phyloP scores from a whole-genome alignment of 768 basidiomycete species.

The Boletellus sp. region DNA sequence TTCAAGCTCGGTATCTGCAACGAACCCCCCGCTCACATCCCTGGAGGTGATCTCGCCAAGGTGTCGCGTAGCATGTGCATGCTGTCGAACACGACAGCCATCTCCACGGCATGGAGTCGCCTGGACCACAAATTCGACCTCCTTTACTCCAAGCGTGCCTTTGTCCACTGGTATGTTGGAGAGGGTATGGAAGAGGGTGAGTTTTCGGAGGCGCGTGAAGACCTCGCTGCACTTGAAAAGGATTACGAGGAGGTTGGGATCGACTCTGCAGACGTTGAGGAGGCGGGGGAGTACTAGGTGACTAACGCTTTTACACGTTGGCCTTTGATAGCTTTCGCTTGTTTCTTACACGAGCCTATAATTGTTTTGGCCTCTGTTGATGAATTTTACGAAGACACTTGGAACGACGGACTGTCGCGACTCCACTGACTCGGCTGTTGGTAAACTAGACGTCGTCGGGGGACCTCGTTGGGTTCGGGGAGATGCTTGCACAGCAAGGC shows the following conservation, averaged over 20 bases:
- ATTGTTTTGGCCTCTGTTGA: constrained; percentile 26
- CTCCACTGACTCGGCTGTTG: not conserved
- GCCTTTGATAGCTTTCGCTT: not conserved
- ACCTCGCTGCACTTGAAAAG: constrained; percentile 99
- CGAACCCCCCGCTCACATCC: constrained; percentile 71
- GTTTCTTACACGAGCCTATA: constrained; percentile 27
- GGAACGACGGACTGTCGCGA: constrained; percentile 10
- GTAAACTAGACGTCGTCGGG: no score
- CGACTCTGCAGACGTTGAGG: constrained; percentile 49
- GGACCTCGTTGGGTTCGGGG: no score
- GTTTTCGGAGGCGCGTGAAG: constrained; percentile 98
- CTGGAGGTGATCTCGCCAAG: constrained; percentile 73
- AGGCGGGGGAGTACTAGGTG: constrained; percentile 45
- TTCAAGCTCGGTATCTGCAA: constrained; percentile 80
- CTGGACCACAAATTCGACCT: constrained; percentile 78
- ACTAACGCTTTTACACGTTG: not conserved
- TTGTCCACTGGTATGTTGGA: constrained; percentile 65
- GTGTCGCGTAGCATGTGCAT: constrained; percentile 75
- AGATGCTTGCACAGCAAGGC: no score
- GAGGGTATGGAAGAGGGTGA: constrained; percentile 91
- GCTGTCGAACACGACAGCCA: constrained; percentile 73
- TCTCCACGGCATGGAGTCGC: constrained; percentile 71
- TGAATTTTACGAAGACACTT: constrained; percentile 34
- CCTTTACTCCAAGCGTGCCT: constrained; percentile 63
- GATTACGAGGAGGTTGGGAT: constrained; percentile 86